Base-by-base conservation (phyloP, 495 filamentous ascomycete species). In the Tuber microsphaerosporum region DNA sequence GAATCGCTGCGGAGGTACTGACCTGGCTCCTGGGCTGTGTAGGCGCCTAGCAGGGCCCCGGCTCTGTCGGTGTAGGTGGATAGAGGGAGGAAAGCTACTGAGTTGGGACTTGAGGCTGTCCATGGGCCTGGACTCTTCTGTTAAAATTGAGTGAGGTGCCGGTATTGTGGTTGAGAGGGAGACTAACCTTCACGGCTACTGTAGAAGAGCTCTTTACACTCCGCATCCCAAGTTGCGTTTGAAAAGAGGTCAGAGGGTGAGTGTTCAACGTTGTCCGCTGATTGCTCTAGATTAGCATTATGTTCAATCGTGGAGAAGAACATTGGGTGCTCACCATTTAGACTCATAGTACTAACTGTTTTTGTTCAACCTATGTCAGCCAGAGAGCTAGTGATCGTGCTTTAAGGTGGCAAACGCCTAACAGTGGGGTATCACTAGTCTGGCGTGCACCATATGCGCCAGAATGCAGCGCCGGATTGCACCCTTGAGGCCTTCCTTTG, bases 161-260 rank as follows among this genome's bases (percentile, higher is more conserved):
- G 34, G 84, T 76, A 39, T 84, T 83, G 71, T 83, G 71, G 43
- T 81, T 75, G 69, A 85, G 74, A 31, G 82, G 84, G 80, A 83
- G 31, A 83, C 20, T 81, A 78, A 65, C 86, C 83, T 72, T 80
- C 75, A 7, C 75, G 81, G 20, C 74, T 70, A 3, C 83, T 70
- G 51, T 87, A 82, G 75, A 87, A 87, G 20, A 86, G 77, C 0
- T 77, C 84, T 20, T 83, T 82, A 75, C 85, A 84, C 74, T 85
- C 84, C 17, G 83, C 84, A 69, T 84, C 82, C 76, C 83, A 88
- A 20, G 85, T 87, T 56, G 83, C 79, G 72, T 87, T 86, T 69
- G 44, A 82, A 65, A 81, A 41, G 17, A 87, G 75, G 14, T 80
- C 79, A 71, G 74, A 76, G 16, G 76, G 56, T 4, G 79, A 80